Conservation (phyloP, 768 basidiomycete genomes). For the Boletus pseudo-olivaceus region DNA sequence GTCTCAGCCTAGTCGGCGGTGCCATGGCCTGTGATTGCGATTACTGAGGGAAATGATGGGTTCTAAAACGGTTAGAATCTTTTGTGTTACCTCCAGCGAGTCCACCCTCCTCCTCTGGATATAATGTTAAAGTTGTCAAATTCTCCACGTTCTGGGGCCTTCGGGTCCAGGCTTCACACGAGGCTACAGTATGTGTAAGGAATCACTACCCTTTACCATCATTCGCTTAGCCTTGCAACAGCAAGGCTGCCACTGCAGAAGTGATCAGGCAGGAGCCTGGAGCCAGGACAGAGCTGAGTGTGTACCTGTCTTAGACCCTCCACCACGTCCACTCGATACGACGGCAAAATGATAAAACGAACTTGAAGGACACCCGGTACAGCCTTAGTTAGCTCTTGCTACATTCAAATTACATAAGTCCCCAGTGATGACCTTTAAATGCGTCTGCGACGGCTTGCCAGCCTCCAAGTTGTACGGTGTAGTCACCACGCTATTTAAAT, state of each 20-base stretch:
- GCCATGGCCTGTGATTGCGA: constrained; percentile 15
- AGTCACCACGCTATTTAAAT: neutral
- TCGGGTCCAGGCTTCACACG: constrained; percentile 19
- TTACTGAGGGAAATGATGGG: neutral
- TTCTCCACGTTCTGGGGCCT: neutral
- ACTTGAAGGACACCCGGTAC: neutral
- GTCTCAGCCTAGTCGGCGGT: constrained; percentile 23
- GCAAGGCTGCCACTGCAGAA: neutral
- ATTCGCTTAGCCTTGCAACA: neutral
- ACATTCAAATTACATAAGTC: too few species aligned
- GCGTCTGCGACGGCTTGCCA: neutral
- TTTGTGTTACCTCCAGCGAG: neutral
- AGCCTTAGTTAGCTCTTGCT: neutral
- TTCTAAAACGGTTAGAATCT: neutral
- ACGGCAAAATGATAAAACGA: neutral
- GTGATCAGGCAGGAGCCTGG: neutral
- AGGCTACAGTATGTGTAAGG: neutral
- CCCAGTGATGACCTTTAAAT: neutral
- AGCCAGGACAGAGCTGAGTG: too few species aligned
- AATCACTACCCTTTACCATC: neutral
- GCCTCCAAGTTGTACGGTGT: neutral
- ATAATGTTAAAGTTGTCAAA: neutral
- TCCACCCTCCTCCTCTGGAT: neutral
- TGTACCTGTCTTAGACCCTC: neutral
- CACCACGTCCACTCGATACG: neutral